phyloP scores from a whole-genome alignment of 2,329 filamentous ascomycete species.

The Trichoderma sp. region DNA sequence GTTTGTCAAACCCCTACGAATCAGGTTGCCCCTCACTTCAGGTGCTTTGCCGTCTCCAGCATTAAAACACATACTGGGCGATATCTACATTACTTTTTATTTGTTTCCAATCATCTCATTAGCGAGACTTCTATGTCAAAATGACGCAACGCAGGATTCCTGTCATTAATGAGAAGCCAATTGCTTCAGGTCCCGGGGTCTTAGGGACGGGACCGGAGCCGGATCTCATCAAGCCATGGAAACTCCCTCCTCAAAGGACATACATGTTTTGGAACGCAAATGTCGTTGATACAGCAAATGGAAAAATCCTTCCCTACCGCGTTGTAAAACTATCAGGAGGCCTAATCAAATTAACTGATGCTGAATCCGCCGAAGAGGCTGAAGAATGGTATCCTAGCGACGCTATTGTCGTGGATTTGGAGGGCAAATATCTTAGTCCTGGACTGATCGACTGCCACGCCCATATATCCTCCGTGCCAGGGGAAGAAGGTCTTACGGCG shows the following conservation, averaged over 20 bases:
- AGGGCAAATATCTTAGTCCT: slow-evolving; percentile 35
- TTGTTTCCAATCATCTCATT: not conserved
- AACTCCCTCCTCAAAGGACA: slow-evolving; percentile 33
- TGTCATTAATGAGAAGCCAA: not conserved
- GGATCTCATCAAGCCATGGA: slow-evolving; percentile 39
- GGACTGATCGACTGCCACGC: slow-evolving; percentile 40
- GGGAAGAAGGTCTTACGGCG: slow-evolving; percentile 30
- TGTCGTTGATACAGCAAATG: slow-evolving; percentile 43
- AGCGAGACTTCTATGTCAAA: not conserved
- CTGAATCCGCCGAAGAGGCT: not conserved
- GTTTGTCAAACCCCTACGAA: not conserved
- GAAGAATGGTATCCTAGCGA: not conserved
- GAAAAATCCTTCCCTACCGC: slow-evolving; percentile 32
- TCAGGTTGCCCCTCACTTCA: not conserved
- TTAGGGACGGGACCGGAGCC: not conserved
- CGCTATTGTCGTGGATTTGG: slow-evolving; percentile 27
- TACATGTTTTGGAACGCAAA: slow-evolving; percentile 47
- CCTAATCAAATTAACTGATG: slow-evolving; percentile 33
- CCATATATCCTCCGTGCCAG: slow-evolving; percentile 35
- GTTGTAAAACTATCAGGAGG: slow-evolving; percentile 40
- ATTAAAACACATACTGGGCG: not conserved
- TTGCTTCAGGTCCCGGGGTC: not conserved
- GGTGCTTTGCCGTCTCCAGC: not conserved
- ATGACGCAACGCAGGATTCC: not conserved
- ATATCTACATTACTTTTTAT: not conserved